These are phyloP conservation scores for Eragrostis curvula DNA, from an alignment of 176 grass and related monocot species.

Conservation along the genomic window DNA sequence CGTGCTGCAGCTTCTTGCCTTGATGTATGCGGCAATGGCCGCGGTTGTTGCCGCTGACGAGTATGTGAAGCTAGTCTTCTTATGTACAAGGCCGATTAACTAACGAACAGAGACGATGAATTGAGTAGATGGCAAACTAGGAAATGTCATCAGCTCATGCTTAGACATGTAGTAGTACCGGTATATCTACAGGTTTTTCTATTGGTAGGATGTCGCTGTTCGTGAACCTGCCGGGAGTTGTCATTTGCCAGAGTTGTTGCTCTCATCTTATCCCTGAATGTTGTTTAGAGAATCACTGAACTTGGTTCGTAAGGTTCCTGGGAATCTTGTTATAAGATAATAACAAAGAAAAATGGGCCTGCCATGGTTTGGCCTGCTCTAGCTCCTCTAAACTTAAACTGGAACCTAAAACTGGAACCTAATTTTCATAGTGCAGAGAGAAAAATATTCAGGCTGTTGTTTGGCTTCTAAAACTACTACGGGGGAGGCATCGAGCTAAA, in stretches of 20 bases:
- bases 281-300: neutral
- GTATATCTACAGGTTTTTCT: constrained; percentile 4
- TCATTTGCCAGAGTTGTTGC: constrained; percentile 1
- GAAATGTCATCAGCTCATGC: constrained; percentile 20
- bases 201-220: neutral
- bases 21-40: neutral
- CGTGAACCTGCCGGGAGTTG: neutral
- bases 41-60: neutral
- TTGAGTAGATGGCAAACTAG: constrained; percentile 19
- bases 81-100: neutral
- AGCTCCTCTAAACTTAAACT: neutral
- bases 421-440: neutral
- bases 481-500: no score
- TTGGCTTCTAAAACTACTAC: neutral
- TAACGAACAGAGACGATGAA: constrained; percentile 20
- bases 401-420: neutral
- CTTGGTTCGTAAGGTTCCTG: neutral
- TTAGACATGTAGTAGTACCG: neutral
- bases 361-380: neutral
- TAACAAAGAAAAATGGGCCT: neutral
- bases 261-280: neutral
- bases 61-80: constrained; percentile 18
- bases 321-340: neutral
- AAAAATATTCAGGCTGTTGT: neutral
- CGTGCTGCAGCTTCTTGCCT: neutral